A percentile compares a stretch with the other conserved stretches of the same genome.
Conservation (phyloP, 805 yeast species). For the Yarrowia yakushimensis region DNA sequence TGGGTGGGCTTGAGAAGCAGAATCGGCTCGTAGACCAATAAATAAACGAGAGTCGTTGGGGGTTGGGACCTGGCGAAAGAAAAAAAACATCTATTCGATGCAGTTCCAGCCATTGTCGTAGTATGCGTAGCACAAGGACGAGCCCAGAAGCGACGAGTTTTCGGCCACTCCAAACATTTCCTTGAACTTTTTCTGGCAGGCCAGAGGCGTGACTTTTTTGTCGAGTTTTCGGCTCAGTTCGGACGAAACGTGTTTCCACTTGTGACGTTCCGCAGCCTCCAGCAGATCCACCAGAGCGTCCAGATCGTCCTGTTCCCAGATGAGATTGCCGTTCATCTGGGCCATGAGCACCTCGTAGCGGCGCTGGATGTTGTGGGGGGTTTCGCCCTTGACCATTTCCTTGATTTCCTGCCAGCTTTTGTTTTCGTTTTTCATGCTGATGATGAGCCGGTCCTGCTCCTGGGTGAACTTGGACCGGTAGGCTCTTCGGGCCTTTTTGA, state of each 20-base stretch:
- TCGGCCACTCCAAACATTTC: constrained; percentile 54
- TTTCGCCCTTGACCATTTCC: constrained; percentile 54
- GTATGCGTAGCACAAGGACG: constrained; percentile 54
- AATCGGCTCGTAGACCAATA: not conserved
- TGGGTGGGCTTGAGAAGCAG: not conserved
- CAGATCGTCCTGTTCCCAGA: constrained; percentile 46
- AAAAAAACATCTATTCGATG: constrained; percentile 37
- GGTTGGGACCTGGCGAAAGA: too few species aligned
- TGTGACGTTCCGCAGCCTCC: constrained; percentile 52
- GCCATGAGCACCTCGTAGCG: constrained; percentile 59
- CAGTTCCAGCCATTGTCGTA: constrained; percentile 47
- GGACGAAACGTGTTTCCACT: constrained; percentile 57
- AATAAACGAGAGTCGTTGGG: not conserved
- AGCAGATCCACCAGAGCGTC: constrained; percentile 48
- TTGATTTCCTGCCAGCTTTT: constrained; percentile 73
- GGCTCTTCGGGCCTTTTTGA: constrained; percentile 18
- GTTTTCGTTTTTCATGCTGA: constrained; percentile 56
- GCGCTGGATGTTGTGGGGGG: constrained; percentile 64
- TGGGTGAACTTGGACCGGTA: constrained; percentile 44
- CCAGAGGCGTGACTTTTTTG: constrained; percentile 49
- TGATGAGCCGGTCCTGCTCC: constrained; percentile 63
- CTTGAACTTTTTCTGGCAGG: constrained; percentile 54
- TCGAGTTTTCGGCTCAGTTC: constrained; percentile 34
- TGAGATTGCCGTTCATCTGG: constrained; percentile 24
- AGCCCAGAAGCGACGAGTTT: constrained; percentile 46